Percentiles rank a stretch among this genome's conserved stretches.
These are phyloP conservation scores for Neurospora intermedia DNA, from an alignment of 495 filamentous ascomycete species.

Conservation along the genomic window DNA sequence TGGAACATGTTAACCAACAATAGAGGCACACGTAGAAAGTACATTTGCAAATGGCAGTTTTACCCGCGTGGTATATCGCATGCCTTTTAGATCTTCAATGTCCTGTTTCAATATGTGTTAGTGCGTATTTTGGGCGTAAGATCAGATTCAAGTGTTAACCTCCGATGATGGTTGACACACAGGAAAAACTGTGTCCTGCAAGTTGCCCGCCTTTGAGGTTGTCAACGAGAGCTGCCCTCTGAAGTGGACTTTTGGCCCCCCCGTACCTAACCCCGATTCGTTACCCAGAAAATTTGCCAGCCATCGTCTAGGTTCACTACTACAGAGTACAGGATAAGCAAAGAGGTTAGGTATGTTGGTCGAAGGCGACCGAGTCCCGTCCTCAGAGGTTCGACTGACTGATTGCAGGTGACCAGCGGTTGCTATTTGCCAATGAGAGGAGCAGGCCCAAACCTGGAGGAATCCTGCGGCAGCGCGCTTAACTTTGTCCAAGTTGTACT, in stretches of 20 bases:
- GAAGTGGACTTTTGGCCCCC: not conserved
- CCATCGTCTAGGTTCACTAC: not conserved
- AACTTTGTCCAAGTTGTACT: not conserved
- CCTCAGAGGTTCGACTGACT: not conserved
- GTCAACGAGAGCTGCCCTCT: not conserved
- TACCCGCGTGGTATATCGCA: not conserved
- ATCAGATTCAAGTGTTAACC: not conserved
- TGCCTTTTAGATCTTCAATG: not conserved
- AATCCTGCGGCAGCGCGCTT: conserved; percentile 1
- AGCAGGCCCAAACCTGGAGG: not conserved
- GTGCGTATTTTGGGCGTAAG: not conserved
- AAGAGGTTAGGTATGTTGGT: not conserved
- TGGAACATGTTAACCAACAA: not conserved
- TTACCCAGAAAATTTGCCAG: not conserved
- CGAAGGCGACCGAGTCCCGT: not conserved
- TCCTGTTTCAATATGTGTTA: not conserved
- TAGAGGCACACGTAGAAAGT: not conserved
- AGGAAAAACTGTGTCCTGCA: not conserved
- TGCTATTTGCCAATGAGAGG: not conserved
- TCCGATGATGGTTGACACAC: not conserved
- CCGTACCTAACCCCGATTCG: not conserved
- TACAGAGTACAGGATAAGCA: not conserved
- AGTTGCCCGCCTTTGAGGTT: not conserved
- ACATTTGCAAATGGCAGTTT: not conserved
- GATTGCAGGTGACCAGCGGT: not conserved